Evolutionary conservation across 305 asterid genomes (phyloP).

Genomic region (Solanum hybrid): DNA sequence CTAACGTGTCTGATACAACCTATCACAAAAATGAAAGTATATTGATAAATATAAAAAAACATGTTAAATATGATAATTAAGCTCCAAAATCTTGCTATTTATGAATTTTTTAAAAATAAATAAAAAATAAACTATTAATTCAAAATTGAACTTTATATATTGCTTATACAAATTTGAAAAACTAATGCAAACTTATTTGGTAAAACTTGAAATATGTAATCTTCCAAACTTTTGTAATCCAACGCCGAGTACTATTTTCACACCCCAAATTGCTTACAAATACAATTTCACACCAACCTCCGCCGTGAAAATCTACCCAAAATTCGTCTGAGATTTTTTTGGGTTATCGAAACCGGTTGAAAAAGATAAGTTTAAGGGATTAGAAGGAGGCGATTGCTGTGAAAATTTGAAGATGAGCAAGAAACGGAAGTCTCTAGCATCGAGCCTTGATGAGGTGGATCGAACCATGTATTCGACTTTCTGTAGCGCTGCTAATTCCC

Average conservation of each 20-base stretch:
- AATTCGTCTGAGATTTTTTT: background rate
- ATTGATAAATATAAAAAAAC: too few relatives aligned
- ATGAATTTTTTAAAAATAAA: too few relatives aligned
- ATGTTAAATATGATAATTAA: too few relatives aligned
- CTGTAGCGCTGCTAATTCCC: conserved; percentile 44
- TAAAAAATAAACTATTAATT: background rate
- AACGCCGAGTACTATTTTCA: background rate
- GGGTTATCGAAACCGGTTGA: background rate
- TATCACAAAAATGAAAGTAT: background rate
- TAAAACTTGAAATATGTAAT: background rate
- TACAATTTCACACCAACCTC: background rate
- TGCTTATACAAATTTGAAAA: background rate
- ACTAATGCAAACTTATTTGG: background rate
- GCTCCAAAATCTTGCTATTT: background rate
- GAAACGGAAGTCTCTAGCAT: conserved; percentile 42
- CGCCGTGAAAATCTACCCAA: background rate
- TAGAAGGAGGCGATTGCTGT: background rate
- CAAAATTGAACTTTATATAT: background rate
- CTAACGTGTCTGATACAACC: too few relatives aligned
- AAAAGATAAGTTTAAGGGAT: background rate
- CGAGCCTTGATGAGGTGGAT: conserved; percentile 54
- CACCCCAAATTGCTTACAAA: background rate
- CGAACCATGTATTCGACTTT: conserved; percentile 44
- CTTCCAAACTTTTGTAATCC: background rate
- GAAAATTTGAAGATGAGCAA: conserved; percentile 25